These are phyloP conservation scores for Helotiales sp. DNA, from an alignment of 2,329 filamentous ascomycete genomes.

Conservation along the genomic window DNA sequence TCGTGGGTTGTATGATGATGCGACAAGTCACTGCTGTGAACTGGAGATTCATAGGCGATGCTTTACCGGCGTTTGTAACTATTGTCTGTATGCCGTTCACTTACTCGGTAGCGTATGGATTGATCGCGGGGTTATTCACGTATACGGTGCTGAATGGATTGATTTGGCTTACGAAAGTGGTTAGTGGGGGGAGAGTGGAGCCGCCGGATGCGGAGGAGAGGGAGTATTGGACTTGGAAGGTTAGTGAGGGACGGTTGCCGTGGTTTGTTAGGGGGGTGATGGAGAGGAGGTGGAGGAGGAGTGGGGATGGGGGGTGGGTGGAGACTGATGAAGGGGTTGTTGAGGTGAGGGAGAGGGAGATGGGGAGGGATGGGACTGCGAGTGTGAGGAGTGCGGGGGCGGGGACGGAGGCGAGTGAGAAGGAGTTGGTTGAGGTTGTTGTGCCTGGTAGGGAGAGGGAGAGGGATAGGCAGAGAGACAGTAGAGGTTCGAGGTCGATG, in stretches of 20 bases:
- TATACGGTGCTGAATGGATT: conserved; percentile 55
- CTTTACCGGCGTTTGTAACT: conserved; percentile 73
- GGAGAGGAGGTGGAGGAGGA: conserved; percentile 24
- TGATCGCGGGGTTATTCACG: conserved; percentile 63
- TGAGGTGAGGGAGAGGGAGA: conserved; percentile 6
- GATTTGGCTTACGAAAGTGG: conserved; percentile 50
- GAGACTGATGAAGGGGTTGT: too few species aligned
- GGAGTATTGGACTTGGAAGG: conserved; percentile 54
- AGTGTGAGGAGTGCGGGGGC: conserved; percentile 8
- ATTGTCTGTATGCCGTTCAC: conserved; percentile 76
- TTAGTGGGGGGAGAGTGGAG: conserved; percentile 46
- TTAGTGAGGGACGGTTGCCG: conserved; percentile 51
- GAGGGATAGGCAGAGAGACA: too few species aligned
- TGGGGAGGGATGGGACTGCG: not conserved
- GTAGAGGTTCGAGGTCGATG: too few species aligned
- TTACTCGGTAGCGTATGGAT: conserved; percentile 75
- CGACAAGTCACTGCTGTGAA: conserved; percentile 73
- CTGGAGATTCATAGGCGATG: conserved; percentile 75
- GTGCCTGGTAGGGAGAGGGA: not conserved
- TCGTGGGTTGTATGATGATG: conserved; percentile 78
- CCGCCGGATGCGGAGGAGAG: conserved; percentile 55
- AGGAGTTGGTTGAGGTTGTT: conserved; percentile 25
- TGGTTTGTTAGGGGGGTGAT: conserved; percentile 47
- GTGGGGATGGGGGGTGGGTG: not conserved
- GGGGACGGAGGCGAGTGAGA: conserved; percentile 23